These are phyloP conservation scores for Sanghuangporus baumii DNA, from an alignment of 1,284 basidiomycete genomes.

Conservation along the genomic window DNA sequence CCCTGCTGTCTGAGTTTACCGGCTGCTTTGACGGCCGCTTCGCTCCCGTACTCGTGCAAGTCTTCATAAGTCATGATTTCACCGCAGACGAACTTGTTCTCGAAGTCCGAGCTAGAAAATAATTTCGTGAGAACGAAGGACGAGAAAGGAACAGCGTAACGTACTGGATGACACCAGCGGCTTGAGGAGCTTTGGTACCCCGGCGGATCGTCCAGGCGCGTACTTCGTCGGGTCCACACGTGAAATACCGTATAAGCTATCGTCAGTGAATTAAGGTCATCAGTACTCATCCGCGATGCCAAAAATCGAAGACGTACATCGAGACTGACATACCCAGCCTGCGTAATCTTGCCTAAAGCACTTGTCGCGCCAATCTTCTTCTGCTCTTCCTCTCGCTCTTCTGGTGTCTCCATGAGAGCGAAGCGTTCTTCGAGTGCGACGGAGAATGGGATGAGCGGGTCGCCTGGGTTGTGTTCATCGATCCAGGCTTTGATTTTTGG, in stretches of 20 bases:
- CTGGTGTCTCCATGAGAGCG: conserved; percentile 51
- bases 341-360: conserved; percentile 87
- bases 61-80: conserved; percentile 96
- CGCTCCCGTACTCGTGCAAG: conserved; percentile 88
- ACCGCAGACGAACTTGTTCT: conserved; percentile 99
- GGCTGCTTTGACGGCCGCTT: conserved; percentile 88
- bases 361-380: conserved; percentile 65
- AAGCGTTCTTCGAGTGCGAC: conserved; percentile 95
- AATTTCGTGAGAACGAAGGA: conserved; percentile 14
- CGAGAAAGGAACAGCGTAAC: conserved; percentile 28
- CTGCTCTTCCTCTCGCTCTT: conserved; percentile 76
- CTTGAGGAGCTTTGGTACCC: conserved; percentile 93
- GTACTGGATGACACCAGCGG: conserved; percentile 97
- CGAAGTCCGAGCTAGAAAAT: conserved; percentile 74
- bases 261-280: neutral
- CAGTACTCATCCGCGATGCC: neutral
- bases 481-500: conserved; percentile 99
- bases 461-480: conserved; percentile 94
- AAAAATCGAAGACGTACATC: conserved; percentile 45
- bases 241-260: conserved; percentile 93
- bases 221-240: conserved; percentile 94
- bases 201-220: conserved; percentile 97
- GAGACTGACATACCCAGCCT: conserved; percentile 82
- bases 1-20: conserved; percentile 96
- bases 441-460: conserved; percentile 95